Conservation (phyloP, 1,139 yeast species). For the Protomyces inundatus region DNA sequence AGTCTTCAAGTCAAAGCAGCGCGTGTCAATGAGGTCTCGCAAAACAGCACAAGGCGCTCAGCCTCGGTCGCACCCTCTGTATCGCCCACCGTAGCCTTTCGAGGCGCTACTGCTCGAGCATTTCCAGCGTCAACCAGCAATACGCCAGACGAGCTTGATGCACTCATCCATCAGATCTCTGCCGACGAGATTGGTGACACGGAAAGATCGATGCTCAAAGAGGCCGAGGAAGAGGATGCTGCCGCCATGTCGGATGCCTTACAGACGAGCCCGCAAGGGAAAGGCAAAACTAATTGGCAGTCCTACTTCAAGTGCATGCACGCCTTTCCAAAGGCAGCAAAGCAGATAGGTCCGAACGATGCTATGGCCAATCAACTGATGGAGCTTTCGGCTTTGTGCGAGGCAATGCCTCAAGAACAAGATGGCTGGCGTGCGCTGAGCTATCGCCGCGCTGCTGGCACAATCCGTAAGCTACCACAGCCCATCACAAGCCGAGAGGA, state of each 20-base stretch:
- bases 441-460: slow-evolving; percentile 48
- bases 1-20: neutral
- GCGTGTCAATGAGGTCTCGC: too few relatives aligned
- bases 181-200: too few relatives aligned
- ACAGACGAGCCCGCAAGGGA: neutral
- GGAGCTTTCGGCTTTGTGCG: slow-evolving; percentile 42
- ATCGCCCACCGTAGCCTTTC: neutral
- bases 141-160: neutral
- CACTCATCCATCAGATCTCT: neutral
- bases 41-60: too few relatives aligned
- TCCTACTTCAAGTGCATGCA: slow-evolving; percentile 2
- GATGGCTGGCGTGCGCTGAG: slow-evolving; percentile 46
- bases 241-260: neutral
- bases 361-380: slow-evolving; percentile 23
- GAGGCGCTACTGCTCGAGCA: neutral
- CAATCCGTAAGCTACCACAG: slow-evolving; percentile 38
- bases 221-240: too few relatives aligned
- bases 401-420: slow-evolving; percentile 36
- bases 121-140: neutral
- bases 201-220: too few relatives aligned
- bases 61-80: too few relatives aligned
- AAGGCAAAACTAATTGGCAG: neutral
- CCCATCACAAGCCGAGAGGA: slow-evolving; percentile 43
- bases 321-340: neutral
- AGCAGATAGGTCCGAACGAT: neutral